phyloP scores from a whole-genome alignment of 2,329 filamentous ascomycete species.

The Taxawa tesnikishii region DNA sequence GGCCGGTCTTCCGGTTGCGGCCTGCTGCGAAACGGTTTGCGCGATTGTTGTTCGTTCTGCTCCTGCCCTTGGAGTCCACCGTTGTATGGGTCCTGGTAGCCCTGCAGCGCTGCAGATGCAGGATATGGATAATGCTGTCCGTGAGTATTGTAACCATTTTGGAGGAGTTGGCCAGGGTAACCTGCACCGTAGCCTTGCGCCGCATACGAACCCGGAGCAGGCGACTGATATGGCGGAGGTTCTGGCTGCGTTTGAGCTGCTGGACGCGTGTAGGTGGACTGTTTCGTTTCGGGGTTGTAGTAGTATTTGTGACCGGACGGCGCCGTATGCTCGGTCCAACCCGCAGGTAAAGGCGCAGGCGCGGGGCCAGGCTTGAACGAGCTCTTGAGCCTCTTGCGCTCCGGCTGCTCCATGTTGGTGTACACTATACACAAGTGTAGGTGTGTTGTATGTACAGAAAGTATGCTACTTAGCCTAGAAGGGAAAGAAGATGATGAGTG shows the following conservation, averaged over 20 bases:
- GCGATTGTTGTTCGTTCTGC: constrained; percentile 1
- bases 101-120: neutral
- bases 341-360: constrained; percentile 53
- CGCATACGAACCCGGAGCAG: neutral
- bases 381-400: constrained; percentile 54
- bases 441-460: too few species aligned
- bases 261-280: constrained; percentile 78
- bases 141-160: neutral
- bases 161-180: neutral
- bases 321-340: constrained; percentile 90
- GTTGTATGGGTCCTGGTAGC: constrained; percentile 26
- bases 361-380: constrained; percentile 52
- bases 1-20: constrained; percentile 69
- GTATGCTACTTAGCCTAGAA: too few species aligned
- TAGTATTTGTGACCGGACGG: constrained; percentile 78
- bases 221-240: constrained; percentile 3
- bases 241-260: constrained; percentile 11
- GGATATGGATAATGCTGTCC: neutral
- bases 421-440: too few species aligned
- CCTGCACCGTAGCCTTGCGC: neutral
- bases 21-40: constrained; percentile 43
- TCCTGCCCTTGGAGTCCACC: neutral
- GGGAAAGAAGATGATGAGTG: too few species aligned
- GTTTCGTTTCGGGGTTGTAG: constrained; percentile 69
- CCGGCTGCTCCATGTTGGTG: constrained; percentile 9